Evolutionary conservation across 768 basidiomycete species (phyloP), one percentile per base, ranked within the genome.

Genomic region (Termitomyces sp.): DNA sequence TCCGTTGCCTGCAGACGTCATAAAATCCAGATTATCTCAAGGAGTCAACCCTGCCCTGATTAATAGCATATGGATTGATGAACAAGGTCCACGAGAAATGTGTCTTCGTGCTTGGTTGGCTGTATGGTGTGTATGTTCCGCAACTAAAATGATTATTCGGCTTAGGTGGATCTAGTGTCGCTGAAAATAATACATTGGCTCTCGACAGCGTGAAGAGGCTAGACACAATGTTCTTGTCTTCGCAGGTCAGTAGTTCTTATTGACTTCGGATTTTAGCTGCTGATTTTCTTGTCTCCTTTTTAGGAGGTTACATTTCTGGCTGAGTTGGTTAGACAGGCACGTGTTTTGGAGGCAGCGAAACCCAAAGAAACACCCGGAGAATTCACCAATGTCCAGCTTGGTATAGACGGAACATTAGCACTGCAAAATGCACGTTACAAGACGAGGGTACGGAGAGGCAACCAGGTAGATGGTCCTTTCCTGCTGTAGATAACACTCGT

Each of bases 401-500:
- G 60, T 34, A 58, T 63, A 18, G 66, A 72, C 10, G 75, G 73
- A 1, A 63, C 61, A 3, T 42, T 74, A 18, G 56, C 65, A 12
- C 47, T 81, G 2, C 58, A 62, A 15, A 80, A 80, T 60, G 59
- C 72, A 3, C 70, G 77, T 2, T 81, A 71, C 66, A 79, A 76
- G 51, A 77, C 69, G 2, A 65, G 76, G 37, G 67, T 80, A 2
- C 69, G 77, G 20, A 46, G 58, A 46, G 71, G 73, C 52, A 53
- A 64, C 36, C 72, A 77, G 70, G 80, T 78, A 62, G 22, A 22
- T n/a, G n/a, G 15, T 66, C 60, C 8, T 15, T 18, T 41, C 12
- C 6, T 4, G 36, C 0, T 20, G 26, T 3, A 20, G n/a, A 6
- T 3, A 26, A 36, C 20, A 24, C 10, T 20, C 3, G 6, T 18